Conservation (phyloP, 2,329 filamentous ascomycete genomes). For the Aspergillus fischeri region DNA sequence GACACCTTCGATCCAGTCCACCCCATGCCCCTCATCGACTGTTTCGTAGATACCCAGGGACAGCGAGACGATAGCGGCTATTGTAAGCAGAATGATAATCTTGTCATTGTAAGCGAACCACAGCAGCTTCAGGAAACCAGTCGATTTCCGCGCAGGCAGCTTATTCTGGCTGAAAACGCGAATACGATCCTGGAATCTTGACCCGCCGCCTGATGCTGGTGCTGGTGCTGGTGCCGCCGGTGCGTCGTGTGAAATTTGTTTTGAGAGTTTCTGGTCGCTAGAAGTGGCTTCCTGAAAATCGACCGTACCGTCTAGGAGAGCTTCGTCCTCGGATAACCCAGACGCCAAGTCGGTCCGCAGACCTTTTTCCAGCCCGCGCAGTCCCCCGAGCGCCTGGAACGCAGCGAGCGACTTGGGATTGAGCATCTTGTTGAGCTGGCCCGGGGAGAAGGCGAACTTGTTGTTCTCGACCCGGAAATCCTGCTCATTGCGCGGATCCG, state of each 20-base stretch:
- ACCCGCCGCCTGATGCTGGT: conserved; percentile 12
- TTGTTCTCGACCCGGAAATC: conserved; percentile 76
- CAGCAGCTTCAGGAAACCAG: conserved; percentile 56
- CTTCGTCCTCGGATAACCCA: conserved; percentile 75
- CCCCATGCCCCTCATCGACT: conserved; percentile 46
- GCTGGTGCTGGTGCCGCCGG: conserved; percentile 1
- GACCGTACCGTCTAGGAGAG: conserved; percentile 58
- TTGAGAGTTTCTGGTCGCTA: conserved; percentile 13
- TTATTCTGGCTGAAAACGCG: conserved; percentile 59
- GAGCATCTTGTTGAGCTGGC: conserved; percentile 79
- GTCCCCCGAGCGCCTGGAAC: conserved; percentile 74
- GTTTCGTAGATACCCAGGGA: conserved; percentile 67
- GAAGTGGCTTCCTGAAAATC: conserved; percentile 67
- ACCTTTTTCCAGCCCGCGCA: conserved; percentile 73
- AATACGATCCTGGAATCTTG: conserved; percentile 53
- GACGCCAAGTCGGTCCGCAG: conserved; percentile 67
- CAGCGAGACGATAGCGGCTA: conserved; percentile 65
- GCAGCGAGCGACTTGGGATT: conserved; percentile 84
- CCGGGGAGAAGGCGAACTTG: conserved; percentile 74
- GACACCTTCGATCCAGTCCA: conserved; percentile 66
- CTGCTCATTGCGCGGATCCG: conserved; percentile 69
- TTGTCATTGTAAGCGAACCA: conserved; percentile 73
- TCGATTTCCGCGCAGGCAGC: conserved; percentile 61
- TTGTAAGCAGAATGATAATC: conserved; percentile 65
- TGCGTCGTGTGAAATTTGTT: neutral